phyloP scores from a whole-genome alignment of 192 early-diverging fungal species.

The Coemansia sp. region DNA sequence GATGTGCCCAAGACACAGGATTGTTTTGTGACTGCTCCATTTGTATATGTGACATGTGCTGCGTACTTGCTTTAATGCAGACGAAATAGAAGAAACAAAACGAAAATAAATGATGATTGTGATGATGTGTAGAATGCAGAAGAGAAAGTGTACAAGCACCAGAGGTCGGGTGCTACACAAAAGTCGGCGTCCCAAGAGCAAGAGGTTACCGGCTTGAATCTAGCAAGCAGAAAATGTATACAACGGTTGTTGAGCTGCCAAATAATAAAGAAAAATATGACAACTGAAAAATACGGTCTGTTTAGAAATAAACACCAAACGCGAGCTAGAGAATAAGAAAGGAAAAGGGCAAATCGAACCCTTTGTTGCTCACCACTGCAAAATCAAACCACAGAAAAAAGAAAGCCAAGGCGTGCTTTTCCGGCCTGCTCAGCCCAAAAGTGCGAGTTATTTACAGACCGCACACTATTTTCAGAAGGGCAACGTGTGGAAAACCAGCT shows the following conservation, averaged over 20 bases:
- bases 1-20: conserved; percentile 21
- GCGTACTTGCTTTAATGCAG: no score
- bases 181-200: not conserved
- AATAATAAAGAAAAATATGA: not conserved
- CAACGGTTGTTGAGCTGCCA: not conserved
- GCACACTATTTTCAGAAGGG: not conserved
- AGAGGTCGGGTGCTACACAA: not conserved
- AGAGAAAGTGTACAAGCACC: not conserved
- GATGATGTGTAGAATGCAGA: not conserved
- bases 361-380: not conserved
- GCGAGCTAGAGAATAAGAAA: not conserved
- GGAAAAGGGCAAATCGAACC: not conserved
- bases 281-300: conserved; percentile 1
- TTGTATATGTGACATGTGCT: conserved; percentile 32
- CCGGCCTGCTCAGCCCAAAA: not conserved
- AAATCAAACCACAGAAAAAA: not conserved
- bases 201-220: not conserved
- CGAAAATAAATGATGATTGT: not conserved
- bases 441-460: not conserved
- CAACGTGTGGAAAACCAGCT: not conserved
- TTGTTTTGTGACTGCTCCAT: conserved; percentile 26
- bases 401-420: not conserved
- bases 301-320: conserved; percentile 1
- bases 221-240: not conserved
- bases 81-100: not conserved